Percentiles rank a stretch among this genome's conserved stretches.
These are phyloP conservation scores for Silybum marianum DNA, from an alignment of 129 eudicot species.

Conservation along the genomic window DNA sequence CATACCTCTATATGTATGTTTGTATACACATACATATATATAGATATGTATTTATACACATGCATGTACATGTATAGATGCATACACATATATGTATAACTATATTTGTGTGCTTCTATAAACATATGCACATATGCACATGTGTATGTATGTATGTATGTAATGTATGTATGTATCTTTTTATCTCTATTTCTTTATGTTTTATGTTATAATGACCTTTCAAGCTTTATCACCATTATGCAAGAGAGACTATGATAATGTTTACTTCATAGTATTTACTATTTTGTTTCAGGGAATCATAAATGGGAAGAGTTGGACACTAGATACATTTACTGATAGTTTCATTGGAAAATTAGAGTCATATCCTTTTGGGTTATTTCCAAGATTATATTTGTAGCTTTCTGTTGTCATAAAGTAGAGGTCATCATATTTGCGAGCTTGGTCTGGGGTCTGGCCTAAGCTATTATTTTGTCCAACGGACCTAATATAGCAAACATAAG, in stretches of 20 bases:
- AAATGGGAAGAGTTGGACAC: slow-evolving; percentile 61
- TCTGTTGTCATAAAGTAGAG: slow-evolving; percentile 5
- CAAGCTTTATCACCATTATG: slow-evolving; percentile 4
- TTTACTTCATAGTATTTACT: not conserved
- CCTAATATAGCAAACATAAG: not conserved
- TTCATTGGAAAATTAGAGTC: slow-evolving; percentile 62
- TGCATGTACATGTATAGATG: not conserved
- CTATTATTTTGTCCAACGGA: not conserved
- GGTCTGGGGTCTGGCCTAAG: not conserved
- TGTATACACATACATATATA: not conserved
- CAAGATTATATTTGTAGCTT: not conserved
- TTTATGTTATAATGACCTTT: not conserved
- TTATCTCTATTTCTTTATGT: not conserved
- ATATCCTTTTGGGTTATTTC: slow-evolving; percentile 68
- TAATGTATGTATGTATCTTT: not conserved
- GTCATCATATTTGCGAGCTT: not conserved
- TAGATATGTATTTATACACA: not conserved
- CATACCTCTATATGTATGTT: not conserved
- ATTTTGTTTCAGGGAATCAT: slow-evolving; percentile 52
- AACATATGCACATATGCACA: too few relatives aligned
- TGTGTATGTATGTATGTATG: not conserved
- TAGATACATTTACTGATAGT: slow-evolving; percentile 60
- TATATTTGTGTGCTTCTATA: too few relatives aligned
- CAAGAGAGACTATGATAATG: not conserved
- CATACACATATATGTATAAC: too few relatives aligned